Evolutionary conservation across 768 basidiomycete species (phyloP), one percentile per base, ranked within the genome.

Genomic region (Boletus subcaerulescens): DNA sequence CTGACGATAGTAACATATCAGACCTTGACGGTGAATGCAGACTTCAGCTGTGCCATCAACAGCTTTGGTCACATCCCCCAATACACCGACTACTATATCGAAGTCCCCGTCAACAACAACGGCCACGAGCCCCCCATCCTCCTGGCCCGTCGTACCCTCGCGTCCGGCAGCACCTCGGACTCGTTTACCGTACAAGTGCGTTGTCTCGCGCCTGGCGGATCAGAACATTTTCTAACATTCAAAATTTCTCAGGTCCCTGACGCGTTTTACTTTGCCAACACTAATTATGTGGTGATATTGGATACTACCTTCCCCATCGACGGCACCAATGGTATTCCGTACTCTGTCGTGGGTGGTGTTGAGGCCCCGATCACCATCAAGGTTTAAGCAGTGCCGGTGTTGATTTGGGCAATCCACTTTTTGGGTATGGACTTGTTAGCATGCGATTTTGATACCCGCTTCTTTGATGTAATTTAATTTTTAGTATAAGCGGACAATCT

Each of bases 11-110:
- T 7, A 22, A 26, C 31, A 48, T 9, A 7, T 12, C 18, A 71
- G 70, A 47, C 24, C 10, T 45, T 71, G 53, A 57, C 57, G 4
- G 49, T 70, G 20, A 55, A 38, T 2, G 51, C 65, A 3, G 50
- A 70, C 57, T 70, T 70, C 5, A 58, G n/a, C 12, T 70, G 69
- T 11, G 64, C 71, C 38, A 55, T 63, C 53, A 57, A 59, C 33
- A 45, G 4, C 50, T 60, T 60, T 13, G 57, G 55, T 13, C 20
- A 45, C n/a, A n/a, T 32, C 14, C 69, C 69, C 4, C 40, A 61
- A 52, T 70, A 48, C 50, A 70, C 60, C 53, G 69, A 70, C 50
- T 70, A 71, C 52, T 73, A 70, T 33, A 68, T 70, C 18, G 71
- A 70, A 48, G 69, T 73, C 15, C 69, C 71, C 10, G 45, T 47